Evolutionary conservation across 768 basidiomycete species (phyloP).

Genomic region (Agrocybe pediades): DNA sequence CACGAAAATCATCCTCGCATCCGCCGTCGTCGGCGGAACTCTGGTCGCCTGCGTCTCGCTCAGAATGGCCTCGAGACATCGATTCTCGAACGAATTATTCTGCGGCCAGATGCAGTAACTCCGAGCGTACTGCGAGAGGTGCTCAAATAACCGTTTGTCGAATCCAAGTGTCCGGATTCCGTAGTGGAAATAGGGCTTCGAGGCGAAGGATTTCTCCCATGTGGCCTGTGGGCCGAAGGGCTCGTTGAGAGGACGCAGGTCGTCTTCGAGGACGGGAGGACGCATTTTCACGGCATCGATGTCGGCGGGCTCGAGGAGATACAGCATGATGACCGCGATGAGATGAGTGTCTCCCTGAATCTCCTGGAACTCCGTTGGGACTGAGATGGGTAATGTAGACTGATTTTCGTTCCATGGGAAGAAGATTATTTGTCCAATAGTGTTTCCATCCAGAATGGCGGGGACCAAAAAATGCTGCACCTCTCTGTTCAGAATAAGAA

Average conservation of each 20-base stretch:
- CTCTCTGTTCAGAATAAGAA: conserved; percentile 1
- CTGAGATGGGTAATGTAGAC: conserved; percentile 18
- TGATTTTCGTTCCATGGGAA: conserved; percentile 36
- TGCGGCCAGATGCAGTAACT: conserved; percentile 47
- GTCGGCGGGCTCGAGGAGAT: conserved; percentile 37
- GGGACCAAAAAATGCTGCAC: conserved; percentile 52
- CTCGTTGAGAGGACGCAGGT: background rate
- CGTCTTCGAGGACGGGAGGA: background rate
- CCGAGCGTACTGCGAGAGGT: conserved; percentile 15
- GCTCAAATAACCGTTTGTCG: conserved; percentile 42
- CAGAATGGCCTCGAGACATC: conserved; percentile 44
- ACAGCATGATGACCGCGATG: conserved; percentile 50
- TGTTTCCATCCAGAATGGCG: conserved; percentile 43
- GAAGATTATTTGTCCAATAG: conserved; percentile 59
- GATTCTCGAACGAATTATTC: conserved; percentile 28
- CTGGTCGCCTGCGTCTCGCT: conserved; percentile 41
- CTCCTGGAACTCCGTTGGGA: conserved; percentile 41
- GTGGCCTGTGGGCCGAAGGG: background rate
- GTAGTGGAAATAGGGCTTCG: conserved; percentile 32
- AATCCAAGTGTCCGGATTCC: conserved; percentile 49
- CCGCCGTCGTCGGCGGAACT: conserved; percentile 37
- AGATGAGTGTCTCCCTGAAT: conserved; percentile 30
- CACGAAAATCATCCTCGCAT: conserved; percentile 60
- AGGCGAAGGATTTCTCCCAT: background rate
- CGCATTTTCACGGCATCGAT: conserved; percentile 24